Evolutionary conservation across 345 rosid species (phyloP).

Genomic region (Syzygium aromaticum): DNA sequence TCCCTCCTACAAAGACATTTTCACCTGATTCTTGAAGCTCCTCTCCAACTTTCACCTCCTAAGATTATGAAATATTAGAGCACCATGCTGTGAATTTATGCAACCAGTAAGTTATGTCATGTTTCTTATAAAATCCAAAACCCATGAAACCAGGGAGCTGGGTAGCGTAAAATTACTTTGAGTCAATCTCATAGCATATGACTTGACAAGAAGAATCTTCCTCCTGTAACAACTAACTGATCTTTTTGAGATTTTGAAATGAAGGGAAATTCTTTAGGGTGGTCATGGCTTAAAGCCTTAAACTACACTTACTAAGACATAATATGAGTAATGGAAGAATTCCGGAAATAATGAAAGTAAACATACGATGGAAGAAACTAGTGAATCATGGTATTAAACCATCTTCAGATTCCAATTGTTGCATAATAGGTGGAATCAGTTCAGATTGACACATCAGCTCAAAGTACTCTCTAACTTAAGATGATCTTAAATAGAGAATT

Average conservation of each 20-base stretch:
- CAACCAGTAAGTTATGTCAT: background rate
- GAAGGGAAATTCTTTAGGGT: background rate
- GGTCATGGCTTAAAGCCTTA: background rate
- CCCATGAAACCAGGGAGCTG: background rate
- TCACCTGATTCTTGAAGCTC: conserved; percentile 64
- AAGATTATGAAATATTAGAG: background rate
- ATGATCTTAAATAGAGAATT: background rate
- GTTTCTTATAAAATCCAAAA: background rate
- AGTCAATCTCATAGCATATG: background rate
- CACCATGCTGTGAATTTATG: background rate
- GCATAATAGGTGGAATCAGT: background rate
- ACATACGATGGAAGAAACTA: background rate
- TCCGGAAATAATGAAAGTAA: background rate
- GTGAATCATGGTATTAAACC: background rate
- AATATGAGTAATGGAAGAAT: background rate
- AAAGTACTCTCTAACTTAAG: background rate
- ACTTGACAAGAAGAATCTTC: background rate
- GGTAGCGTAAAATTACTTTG: background rate
- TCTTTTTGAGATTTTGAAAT: background rate
- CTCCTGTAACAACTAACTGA: background rate
- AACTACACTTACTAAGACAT: background rate
- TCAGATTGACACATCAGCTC: background rate
- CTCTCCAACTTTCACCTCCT: conserved; percentile 71
- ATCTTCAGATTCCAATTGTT: background rate
- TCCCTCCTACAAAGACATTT: conserved; percentile 68